Evolutionary conservation across 2,329 filamentous ascomycete species (phyloP).

Genomic region (Sporothrix schenckii): DNA sequence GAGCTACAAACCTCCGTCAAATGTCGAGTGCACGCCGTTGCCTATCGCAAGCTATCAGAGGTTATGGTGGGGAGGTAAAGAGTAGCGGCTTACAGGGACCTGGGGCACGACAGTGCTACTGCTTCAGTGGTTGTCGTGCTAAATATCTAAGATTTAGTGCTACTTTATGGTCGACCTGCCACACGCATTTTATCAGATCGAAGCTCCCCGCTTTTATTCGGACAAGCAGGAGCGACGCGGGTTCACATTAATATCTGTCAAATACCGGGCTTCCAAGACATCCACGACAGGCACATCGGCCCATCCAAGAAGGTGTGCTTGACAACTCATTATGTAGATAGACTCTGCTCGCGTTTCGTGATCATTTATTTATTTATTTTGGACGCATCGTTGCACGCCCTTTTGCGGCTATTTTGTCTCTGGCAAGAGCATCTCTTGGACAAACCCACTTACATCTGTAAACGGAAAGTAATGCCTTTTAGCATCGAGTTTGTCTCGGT

Average conservation of each 20-base stretch:
- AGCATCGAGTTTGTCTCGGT: neutral
- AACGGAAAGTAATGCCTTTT: neutral
- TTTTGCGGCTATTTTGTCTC: neutral
- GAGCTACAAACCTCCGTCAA: neutral
- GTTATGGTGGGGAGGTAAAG: neutral
- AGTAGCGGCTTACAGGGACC: neutral
- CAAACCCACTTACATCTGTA: constrained; percentile 11
- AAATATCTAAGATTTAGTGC: neutral
- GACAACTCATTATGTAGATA: no score
- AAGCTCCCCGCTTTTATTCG: neutral
- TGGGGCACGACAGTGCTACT: neutral
- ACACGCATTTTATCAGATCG: constrained; percentile 30
- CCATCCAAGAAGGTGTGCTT: neutral
- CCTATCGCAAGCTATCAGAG: constrained; percentile 15
- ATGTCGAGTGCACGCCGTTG: neutral
- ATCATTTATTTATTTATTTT: neutral
- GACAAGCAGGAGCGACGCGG: no score
- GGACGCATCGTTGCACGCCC: neutral
- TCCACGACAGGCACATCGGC: neutral
- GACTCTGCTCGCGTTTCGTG: neutral
- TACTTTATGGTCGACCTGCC: no score
- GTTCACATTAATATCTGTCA: no score
- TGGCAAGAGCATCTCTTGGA: neutral
- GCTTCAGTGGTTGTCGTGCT: neutral
- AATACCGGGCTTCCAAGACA: neutral